These are phyloP conservation scores for Pichia deserticola DNA, from an alignment of 805 yeast species.

Conservation along the genomic window DNA sequence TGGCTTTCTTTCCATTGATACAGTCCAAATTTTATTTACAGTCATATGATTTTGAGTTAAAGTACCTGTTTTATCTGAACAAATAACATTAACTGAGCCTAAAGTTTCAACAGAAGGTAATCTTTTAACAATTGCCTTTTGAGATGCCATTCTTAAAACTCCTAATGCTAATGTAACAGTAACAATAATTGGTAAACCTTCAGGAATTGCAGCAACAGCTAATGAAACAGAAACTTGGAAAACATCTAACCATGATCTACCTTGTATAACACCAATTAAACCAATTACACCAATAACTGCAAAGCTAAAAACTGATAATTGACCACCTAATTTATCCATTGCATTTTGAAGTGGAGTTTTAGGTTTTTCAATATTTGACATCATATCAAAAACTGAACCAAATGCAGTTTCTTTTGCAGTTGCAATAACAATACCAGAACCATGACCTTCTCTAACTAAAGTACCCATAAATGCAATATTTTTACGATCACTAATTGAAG, in stretches of 20 bases:
- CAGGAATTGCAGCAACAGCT: conserved; percentile 99
- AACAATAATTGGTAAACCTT: conserved; percentile 95
- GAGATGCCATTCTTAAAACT: conserved; percentile 91
- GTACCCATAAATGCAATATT: conserved; percentile 97
- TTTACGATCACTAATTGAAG: conserved; percentile 48
- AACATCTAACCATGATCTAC: conserved; percentile 95
- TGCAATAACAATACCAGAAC: conserved; percentile 86
- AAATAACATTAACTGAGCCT: conserved; percentile 89
- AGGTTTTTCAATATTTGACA: conserved; percentile 92
- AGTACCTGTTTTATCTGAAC: conserved; percentile 89
- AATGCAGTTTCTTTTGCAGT: conserved; percentile 87
- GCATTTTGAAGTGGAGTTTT: conserved; percentile 94
- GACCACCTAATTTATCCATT: conserved; percentile 94
- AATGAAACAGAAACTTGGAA: conserved; percentile 94
- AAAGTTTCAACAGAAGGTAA: conserved; percentile 92
- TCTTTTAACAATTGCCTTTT: conserved; percentile 89
- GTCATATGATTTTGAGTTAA: conserved; percentile 90
- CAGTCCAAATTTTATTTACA: conserved; percentile 74
- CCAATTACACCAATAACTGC: conserved; percentile 88
- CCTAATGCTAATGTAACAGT: conserved; percentile 96
- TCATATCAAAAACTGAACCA: conserved; percentile 92
- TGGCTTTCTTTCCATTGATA: conserved; percentile 39
- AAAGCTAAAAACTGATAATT: conserved; percentile 78
- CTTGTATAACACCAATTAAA: conserved; percentile 81
- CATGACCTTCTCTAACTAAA: conserved; percentile 91